Evolutionary conservation across 2,329 filamentous ascomycete species (phyloP).

Genomic region (Huntiella abstrusa): DNA sequence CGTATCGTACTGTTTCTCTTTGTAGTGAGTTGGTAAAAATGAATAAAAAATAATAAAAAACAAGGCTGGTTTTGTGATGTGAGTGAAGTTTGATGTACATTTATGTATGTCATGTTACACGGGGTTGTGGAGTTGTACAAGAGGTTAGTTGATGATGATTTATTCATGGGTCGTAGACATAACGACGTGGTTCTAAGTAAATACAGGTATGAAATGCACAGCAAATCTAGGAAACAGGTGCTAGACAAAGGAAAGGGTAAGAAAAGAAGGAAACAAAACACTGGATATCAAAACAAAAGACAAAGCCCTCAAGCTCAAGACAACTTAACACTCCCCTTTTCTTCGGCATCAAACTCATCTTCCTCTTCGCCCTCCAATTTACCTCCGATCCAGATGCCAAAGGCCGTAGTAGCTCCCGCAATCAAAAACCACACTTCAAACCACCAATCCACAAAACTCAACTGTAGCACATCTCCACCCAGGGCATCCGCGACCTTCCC

Average conservation of each 20-base stretch:
- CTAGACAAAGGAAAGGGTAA: neutral
- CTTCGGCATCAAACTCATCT: conserved; percentile 39
- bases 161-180: neutral
- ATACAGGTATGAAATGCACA: neutral
- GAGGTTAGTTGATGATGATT: no score
- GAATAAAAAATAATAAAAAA: conserved; percentile 3
- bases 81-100: no score
- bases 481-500: conserved; percentile 61
- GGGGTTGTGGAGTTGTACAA: no score
- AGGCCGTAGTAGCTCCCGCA: conserved; percentile 43
- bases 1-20: neutral
- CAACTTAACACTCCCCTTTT: conserved; percentile 55
- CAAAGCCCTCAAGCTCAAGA: conserved; percentile 24
- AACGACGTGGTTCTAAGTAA: neutral
- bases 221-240: neutral
- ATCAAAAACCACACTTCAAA: conserved; percentile 75
- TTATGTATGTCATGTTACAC: no score
- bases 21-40: neutral
- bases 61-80: neutral
- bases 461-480: conserved; percentile 48
- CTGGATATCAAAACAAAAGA: conserved; percentile 4
- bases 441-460: conserved; percentile 46
- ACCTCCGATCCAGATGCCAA: conserved; percentile 48
- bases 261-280: conserved; percentile 11
- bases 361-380: conserved; percentile 33